Percentiles rank a stretch among this genome's conserved stretches.
These are phyloP conservation scores for Plasmopara viticola DNA, from an alignment of 352 stramenopile species.

Conservation along the genomic window DNA sequence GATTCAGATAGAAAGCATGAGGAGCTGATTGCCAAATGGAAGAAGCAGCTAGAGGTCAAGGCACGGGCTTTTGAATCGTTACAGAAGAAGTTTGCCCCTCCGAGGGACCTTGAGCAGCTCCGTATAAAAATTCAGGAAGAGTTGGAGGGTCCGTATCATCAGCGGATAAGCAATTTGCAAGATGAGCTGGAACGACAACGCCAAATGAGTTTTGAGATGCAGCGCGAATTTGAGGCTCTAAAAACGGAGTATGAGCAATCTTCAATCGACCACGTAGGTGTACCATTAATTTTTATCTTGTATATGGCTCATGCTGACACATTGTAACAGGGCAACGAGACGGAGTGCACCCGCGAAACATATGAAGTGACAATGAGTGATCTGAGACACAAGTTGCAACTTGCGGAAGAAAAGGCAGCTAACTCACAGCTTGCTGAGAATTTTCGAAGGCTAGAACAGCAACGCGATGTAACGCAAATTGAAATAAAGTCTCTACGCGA, in stretches of 20 bases:
- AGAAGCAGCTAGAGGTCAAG: conserved; percentile 79
- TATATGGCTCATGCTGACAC: background rate
- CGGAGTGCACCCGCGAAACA: conserved; percentile 65
- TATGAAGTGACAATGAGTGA: conserved; percentile 56
- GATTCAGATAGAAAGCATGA: conserved; percentile 79
- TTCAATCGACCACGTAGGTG: conserved; percentile 53
- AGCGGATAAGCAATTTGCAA: conserved; percentile 53
- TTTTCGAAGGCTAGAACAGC: conserved; percentile 49
- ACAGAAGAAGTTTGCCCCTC: conserved; percentile 78
- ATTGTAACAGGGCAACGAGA: conserved; percentile 48
- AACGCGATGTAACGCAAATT: conserved; percentile 38
- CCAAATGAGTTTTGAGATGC: conserved; percentile 56
- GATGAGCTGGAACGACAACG: conserved; percentile 69
- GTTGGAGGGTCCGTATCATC: conserved; percentile 66
- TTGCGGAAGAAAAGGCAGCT: conserved; percentile 33
- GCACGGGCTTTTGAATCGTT: conserved; percentile 71
- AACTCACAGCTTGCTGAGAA: conserved; percentile 34
- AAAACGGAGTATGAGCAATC: conserved; percentile 86
- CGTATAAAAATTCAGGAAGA: conserved; percentile 80
- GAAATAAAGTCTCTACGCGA: conserved; percentile 59
- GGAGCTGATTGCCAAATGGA: conserved; percentile 78
- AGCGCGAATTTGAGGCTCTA: conserved; percentile 68
- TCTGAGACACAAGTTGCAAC: conserved; percentile 43
- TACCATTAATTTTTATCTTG: background rate
- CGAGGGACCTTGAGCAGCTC: conserved; percentile 74